Conservation (phyloP, 2,329 filamentous ascomycete species). For the Colletotrichum sp. region DNA sequence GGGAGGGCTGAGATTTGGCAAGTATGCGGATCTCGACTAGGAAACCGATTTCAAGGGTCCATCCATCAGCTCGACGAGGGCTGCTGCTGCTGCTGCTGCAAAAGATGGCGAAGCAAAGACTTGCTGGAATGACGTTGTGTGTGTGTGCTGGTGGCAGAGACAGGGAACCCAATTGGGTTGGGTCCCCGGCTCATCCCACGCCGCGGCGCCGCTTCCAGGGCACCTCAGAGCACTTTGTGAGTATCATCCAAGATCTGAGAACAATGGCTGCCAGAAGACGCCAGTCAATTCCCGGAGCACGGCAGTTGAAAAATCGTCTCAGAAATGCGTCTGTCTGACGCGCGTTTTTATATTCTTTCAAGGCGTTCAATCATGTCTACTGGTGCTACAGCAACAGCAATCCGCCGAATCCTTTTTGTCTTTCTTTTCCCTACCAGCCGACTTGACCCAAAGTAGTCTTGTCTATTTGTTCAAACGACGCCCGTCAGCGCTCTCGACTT, state of each 20-base stretch:
- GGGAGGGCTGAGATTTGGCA: neutral
- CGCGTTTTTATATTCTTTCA: neutral
- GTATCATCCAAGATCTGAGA: neutral
- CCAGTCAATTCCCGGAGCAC: neutral
- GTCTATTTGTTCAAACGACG: neutral
- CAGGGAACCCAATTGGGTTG: constrained; percentile 16
- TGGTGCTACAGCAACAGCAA: neutral
- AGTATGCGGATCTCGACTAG: neutral
- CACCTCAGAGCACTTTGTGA: neutral
- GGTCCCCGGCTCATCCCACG: neutral
- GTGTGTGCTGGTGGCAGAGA: neutral
- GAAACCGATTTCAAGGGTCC: neutral
- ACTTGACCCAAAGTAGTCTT: neutral
- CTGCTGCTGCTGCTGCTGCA: neutral
- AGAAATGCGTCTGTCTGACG: neutral
- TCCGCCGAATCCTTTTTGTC: neutral
- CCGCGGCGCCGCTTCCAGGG: neutral
- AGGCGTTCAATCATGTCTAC: neutral
- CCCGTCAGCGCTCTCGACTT: neutral
- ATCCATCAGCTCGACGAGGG: constrained; percentile 1
- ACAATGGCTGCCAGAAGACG: neutral
- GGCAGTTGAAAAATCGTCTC: neutral
- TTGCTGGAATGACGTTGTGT: constrained; percentile 1
- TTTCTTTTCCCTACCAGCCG: neutral
- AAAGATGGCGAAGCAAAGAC: neutral